A percentile compares a stretch with the other conserved stretches of the same genome.
These are phyloP conservation scores for Lasiosphaeriaceae sp. DNA, from an alignment of 495 filamentous ascomycete species.

Conservation along the genomic window DNA sequence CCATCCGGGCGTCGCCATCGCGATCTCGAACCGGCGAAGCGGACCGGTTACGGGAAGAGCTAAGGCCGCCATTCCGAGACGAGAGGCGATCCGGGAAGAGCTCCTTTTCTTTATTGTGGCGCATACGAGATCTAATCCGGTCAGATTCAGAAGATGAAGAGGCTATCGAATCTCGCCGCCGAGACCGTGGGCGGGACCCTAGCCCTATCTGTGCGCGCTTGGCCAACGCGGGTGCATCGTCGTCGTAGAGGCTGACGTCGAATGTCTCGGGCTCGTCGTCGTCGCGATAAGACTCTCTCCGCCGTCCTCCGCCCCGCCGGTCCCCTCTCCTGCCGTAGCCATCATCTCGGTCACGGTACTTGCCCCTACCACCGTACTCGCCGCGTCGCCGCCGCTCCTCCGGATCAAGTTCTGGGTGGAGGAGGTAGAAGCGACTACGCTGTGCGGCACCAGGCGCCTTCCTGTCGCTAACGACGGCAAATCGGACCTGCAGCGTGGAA, in stretches of 20 bases:
- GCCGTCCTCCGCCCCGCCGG: constrained; percentile 43
- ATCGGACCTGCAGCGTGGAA: constrained; percentile 63
- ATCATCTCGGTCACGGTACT: constrained; percentile 56
- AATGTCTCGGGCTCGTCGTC: constrained; percentile 51
- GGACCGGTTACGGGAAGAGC: constrained; percentile 53
- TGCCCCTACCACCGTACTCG: constrained; percentile 36
- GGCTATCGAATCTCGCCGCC: constrained; percentile 31
- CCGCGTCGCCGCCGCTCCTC: constrained; percentile 58
- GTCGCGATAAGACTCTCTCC: constrained; percentile 46
- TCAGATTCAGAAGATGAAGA: constrained; percentile 26
- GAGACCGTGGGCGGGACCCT: constrained; percentile 16
- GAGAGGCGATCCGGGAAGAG: constrained; percentile 45
- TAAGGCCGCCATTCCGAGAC: constrained; percentile 28
- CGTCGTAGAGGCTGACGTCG: constrained; percentile 76
- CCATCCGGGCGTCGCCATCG: constrained; percentile 53
- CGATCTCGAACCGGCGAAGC: constrained; percentile 68
- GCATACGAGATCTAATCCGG: constrained; percentile 22
- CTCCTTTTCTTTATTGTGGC: constrained; percentile 43
- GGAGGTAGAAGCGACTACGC: constrained; percentile 83
- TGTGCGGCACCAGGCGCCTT: constrained; percentile 74
- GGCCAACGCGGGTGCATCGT: constrained; percentile 44
- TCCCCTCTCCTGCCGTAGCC: constrained; percentile 49
- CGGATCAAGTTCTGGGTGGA: constrained; percentile 85
- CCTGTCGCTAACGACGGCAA: constrained; percentile 68
- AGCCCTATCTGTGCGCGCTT: constrained; percentile 17